Evolutionary conservation across 768 basidiomycete species (phyloP).

Genomic region (Scleroderma bovista): DNA sequence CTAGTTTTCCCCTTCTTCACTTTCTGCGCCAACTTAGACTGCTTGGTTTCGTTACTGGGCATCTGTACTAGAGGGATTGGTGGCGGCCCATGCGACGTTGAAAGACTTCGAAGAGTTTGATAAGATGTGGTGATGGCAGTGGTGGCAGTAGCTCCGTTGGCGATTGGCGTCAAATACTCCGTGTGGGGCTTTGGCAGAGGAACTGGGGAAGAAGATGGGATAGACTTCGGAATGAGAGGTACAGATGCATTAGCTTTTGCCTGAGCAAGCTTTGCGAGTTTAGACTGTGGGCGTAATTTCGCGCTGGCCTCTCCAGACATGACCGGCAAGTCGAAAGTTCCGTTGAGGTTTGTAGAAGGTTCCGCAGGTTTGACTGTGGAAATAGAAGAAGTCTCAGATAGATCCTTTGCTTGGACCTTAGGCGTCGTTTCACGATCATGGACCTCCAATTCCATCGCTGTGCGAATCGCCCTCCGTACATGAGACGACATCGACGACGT

Average conservation of each 20-base stretch:
- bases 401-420: slow-evolving; percentile 7
- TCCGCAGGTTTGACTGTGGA: slow-evolving; percentile 20
- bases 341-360: slow-evolving; percentile 16
- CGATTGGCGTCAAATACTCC: slow-evolving; percentile 71
- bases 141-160: slow-evolving; percentile 78
- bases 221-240: slow-evolving; percentile 20
- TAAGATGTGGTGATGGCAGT: slow-evolving; percentile 82
- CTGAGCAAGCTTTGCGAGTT: slow-evolving; percentile 70
- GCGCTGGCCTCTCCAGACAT: slow-evolving; percentile 12
- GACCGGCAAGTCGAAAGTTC: slow-evolving; percentile 10
- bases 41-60: slow-evolving; percentile 36
- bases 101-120: slow-evolving; percentile 63
- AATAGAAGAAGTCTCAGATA: slow-evolving; percentile 10
- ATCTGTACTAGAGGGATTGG: slow-evolving; percentile 20
- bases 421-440: slow-evolving; percentile 31
- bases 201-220: slow-evolving; percentile 20
- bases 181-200: slow-evolving; percentile 48
- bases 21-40: slow-evolving; percentile 75
- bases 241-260: slow-evolving; percentile 34
- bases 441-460: slow-evolving; percentile 60
- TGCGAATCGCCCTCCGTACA: slow-evolving; percentile 59
- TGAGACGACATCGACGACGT: slow-evolving; percentile 53
- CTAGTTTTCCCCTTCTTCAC: slow-evolving; percentile 54
- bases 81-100: slow-evolving; percentile 24
- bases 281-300: slow-evolving; percentile 50